These are phyloP conservation scores for Vaucheria bursata DNA, from an alignment of 352 stramenopile species.

Conservation along the genomic window DNA sequence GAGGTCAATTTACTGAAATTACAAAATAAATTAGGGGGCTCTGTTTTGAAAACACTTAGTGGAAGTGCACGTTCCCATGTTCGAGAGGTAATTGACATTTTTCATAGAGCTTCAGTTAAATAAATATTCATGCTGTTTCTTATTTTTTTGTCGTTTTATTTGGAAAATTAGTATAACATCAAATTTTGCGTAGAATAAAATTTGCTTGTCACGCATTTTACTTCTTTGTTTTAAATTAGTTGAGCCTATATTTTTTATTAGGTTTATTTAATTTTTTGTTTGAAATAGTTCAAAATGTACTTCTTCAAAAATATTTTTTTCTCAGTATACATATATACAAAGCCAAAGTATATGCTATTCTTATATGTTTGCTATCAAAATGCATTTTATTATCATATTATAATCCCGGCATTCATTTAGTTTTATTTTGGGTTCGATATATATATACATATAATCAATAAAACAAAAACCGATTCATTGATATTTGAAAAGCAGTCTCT, in stretches of 20 bases:
- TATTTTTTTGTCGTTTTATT: background rate
- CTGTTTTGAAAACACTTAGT: background rate
- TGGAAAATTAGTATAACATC: background rate
- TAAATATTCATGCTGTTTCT: background rate
- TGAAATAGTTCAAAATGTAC: no score
- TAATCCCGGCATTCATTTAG: background rate
- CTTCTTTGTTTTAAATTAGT: background rate
- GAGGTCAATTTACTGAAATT: slow-evolving; percentile 43
- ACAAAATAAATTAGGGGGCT: slow-evolving; percentile 21
- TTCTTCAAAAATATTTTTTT: no score
- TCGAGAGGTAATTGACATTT: slow-evolving; percentile 12
- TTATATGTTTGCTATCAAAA: no score
- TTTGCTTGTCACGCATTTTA: background rate
- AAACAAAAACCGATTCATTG: no score
- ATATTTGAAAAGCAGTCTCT: no score
- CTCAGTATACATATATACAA: no score
- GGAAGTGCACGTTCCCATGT: slow-evolving; percentile 23
- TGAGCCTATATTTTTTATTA: no score
- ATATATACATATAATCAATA: background rate
- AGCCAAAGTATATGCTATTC: no score
- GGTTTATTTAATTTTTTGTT: no score
- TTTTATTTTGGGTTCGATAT: slow-evolving; percentile 9
- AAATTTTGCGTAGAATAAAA: background rate
- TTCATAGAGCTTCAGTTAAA: background rate
- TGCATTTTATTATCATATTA: no score